Base-by-base conservation (phyloP, 108 stramenopile genomes). In the Skeletonema costatum region DNA sequence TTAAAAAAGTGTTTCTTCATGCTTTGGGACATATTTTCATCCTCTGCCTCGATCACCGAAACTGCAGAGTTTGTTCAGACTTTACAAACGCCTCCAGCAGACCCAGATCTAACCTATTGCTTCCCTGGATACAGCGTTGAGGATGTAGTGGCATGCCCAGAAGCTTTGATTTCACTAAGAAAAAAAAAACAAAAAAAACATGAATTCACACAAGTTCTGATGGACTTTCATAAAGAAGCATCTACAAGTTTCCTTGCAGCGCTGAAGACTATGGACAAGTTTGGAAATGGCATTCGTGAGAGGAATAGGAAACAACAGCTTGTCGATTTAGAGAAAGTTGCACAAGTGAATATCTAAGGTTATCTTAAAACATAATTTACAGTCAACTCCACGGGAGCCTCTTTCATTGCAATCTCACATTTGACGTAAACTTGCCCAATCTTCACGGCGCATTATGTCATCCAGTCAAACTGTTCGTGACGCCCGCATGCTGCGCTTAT, bases 191-290 rank as follows among this genome's bases (percentile, higher is more conserved):
- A 36, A 53, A 35, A 12, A 31, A 13, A 19, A 62, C 7, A 19
- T 62, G 60, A 62, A 29, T 66, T 58, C 66, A 4, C 1, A 25
- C 39, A 75, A 42, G 30, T 50, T n/a, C 19, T 75, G 14, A 48
- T 38, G 25, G n/a, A n/a, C 3, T 76, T 76, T 39, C n/a, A 25
- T 12, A 2, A 53, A 13, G 61, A 62, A 67, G 68, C 75, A 0
- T 33, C 16, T 7, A 31, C 14, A 58, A 68, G 62, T 36, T 76
- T 92, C 69, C 87, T 89, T 80, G 79, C 58, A 42, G 92, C 89
- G n/a, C 36, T 91, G 68, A 53, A 68, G 42, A 30, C 29, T 29
- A 71, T 93, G 46, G 76, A 78, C 35, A 35, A 81, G 8, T 29
- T 62, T 32, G 71, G 60, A 30, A 72, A 31, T 25, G 29, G 29